Evolutionary conservation across 352 stramenopile species (phyloP).

Genomic region (Phytophthora parvispora): DNA sequence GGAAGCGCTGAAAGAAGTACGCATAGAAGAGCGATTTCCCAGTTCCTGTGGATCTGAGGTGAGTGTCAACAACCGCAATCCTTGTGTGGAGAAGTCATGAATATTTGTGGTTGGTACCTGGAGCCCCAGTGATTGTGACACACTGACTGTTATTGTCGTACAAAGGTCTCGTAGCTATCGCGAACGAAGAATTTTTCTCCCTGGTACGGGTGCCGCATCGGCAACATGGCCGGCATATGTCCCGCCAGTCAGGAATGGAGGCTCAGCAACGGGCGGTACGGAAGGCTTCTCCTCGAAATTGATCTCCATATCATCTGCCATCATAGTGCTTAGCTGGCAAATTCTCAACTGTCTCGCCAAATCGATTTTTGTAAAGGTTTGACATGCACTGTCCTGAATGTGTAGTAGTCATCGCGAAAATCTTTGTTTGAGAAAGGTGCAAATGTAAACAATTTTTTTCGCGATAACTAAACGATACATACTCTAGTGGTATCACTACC

Average conservation of each 20-base stretch:
- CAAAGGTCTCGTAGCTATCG: background rate
- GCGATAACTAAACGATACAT: no score
- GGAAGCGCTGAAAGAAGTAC: slow-evolving; percentile 13
- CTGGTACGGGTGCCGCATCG: background rate
- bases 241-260: background rate
- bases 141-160: background rate
- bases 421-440: no score
- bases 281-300: background rate
- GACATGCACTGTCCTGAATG: no score
- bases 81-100: background rate
- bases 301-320: background rate
- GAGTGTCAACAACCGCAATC: background rate
- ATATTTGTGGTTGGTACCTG: no score
- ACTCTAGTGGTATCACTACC: no score
- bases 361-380: no score
- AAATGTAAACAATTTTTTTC: no score
- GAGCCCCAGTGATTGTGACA: background rate
- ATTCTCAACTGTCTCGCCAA: background rate
- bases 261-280: background rate
- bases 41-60: background rate
- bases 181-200: background rate
- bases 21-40: background rate
- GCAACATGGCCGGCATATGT: background rate
- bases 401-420: no score
- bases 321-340: background rate